A percentile compares a stretch with the other conserved stretches of the same genome.
Evolutionary conservation across 31 red algal species (phyloP).

Genomic region (Bonnemaisonia californica): DNA sequence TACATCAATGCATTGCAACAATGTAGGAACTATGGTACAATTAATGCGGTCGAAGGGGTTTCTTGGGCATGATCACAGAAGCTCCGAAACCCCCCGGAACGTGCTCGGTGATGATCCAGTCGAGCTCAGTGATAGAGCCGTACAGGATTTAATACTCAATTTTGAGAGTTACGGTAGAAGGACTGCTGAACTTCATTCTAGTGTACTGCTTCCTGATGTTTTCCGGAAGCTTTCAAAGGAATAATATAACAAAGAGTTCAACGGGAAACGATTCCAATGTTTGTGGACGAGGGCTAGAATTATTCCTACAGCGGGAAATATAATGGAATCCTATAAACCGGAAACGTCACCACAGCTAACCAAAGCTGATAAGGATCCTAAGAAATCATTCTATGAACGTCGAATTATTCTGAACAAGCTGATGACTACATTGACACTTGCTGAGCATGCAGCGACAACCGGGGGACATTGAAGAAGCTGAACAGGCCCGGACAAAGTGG

Average conservation of each 20-base stretch:
- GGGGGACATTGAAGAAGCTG: slow-evolving; percentile 11
- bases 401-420: slow-evolving; percentile 18
- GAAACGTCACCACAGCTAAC: neutral
- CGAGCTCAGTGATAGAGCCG: neutral
- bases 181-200: slow-evolving; percentile 19
- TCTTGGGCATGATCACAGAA: slow-evolving; percentile 13
- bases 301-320: neutral
- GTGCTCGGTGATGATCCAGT: neutral
- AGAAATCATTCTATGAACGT: slow-evolving; percentile 20
- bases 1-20: slow-evolving; percentile 18
- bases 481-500: neutral
- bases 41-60: slow-evolving; percentile 34
- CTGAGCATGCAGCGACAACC: slow-evolving; percentile 7
- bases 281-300: neutral
- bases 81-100: neutral
- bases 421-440: slow-evolving; percentile 19
- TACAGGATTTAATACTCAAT: neutral
- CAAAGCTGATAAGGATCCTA: slow-evolving; percentile 2
- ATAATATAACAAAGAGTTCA: slow-evolving; percentile 6
- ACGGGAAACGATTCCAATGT: slow-evolving; percentile 27
- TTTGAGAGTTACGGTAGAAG: slow-evolving; percentile 12
- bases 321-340: slow-evolving; percentile 11
- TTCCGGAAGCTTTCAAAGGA: neutral
- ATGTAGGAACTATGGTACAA: slow-evolving; percentile 1
- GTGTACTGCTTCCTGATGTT: neutral